Base-by-base conservation (phyloP, 768 basidiomycete species). In the Neoboletus magnificus region DNA sequence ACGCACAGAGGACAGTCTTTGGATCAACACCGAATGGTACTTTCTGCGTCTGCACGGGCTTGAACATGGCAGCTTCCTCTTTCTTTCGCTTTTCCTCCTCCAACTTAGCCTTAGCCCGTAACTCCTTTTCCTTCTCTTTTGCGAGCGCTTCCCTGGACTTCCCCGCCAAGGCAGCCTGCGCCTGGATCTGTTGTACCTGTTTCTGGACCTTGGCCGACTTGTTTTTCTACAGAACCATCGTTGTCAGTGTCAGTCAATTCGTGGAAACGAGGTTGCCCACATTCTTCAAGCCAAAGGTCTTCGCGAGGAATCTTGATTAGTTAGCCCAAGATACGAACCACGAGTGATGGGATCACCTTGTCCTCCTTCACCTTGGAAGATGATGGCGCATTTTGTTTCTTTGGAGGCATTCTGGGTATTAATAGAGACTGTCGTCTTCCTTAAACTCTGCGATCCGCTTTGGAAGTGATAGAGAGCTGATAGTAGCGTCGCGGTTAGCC, bases 1-100 rank as follows among this genome's bases (percentile, higher is more conserved):
- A 98, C 27, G 81, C 87, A 70, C 97, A 98, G 33, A 98, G 77
- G 33, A 98, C 77, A 15, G 91, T 93, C 80, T 97, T 98, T 27
- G 95, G 96, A 73, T 98, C 95, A 44, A 94, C 93, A 23, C 96
- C 96, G 55, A 96, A 93, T 0, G 96, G 92, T 41, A 98, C 81
- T 68, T 91, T 93, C 77, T 93, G 92, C 48, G 76, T 66, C 68
- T 90, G 86, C 48, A 86, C 85, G 45, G 91, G 87, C 65, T 87
- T 86, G 66, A 95, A 78, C 60, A 97, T 73, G 23, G 85, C 87
- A 3, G 90, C 89, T 61, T 94, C 88, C 76, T 95, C 90, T 73
- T 88, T 92, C 71, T 76, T 80, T 48, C 85, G 81, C 69, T 93
- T 91, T 74, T 90, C 92, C 69, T 89, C 91, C 18, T 92, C 90